These are phyloP conservation scores for Phytophthora chlamydospora DNA, from an alignment of 352 stramenopile species.

Conservation along the genomic window DNA sequence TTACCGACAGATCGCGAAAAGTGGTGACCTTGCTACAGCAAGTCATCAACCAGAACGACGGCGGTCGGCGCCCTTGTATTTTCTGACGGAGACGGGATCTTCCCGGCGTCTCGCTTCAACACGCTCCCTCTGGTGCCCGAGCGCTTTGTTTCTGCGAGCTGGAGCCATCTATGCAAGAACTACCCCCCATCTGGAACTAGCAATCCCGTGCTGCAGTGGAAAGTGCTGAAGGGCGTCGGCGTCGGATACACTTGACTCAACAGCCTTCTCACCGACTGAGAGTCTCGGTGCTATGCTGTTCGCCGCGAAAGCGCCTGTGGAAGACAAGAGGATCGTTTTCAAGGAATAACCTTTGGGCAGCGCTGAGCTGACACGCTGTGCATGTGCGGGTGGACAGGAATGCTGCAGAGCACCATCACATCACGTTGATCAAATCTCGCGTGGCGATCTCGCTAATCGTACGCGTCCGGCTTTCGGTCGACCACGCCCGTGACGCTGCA, in stretches of 20 bases:
- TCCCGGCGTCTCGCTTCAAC: neutral
- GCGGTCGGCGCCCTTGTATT: neutral
- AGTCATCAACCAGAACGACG: too few species aligned
- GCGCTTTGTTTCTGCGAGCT: constrained; percentile 15
- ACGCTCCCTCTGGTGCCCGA: constrained; percentile 1
- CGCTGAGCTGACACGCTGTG: too few species aligned
- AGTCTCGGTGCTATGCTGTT: neutral
- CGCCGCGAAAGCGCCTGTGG: neutral
- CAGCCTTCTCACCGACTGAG: too few species aligned
- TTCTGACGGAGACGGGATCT: constrained; percentile 1
- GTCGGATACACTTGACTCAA: too few species aligned
- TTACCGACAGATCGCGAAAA: too few species aligned
- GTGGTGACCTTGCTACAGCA: too few species aligned
- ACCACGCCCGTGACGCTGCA: constrained; percentile 4
- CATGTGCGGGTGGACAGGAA: too few species aligned
- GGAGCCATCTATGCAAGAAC: constrained; percentile 21
- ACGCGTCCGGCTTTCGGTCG: constrained; percentile 9
- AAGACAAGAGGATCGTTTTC: neutral
- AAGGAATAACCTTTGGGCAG: too few species aligned
- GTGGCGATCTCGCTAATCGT: constrained; percentile 17
- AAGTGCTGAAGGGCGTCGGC: constrained; percentile 7
- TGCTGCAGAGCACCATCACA: too few species aligned
- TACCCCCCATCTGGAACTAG: constrained; percentile 15
- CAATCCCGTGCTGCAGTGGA: neutral
- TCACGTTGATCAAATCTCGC: constrained; percentile 12